Percentiles rank a stretch among this genome's conserved stretches.
These are phyloP conservation scores for Aaosphaeria pasadenensis DNA, from an alignment of 2,329 filamentous ascomycete species.

Conservation along the genomic window DNA sequence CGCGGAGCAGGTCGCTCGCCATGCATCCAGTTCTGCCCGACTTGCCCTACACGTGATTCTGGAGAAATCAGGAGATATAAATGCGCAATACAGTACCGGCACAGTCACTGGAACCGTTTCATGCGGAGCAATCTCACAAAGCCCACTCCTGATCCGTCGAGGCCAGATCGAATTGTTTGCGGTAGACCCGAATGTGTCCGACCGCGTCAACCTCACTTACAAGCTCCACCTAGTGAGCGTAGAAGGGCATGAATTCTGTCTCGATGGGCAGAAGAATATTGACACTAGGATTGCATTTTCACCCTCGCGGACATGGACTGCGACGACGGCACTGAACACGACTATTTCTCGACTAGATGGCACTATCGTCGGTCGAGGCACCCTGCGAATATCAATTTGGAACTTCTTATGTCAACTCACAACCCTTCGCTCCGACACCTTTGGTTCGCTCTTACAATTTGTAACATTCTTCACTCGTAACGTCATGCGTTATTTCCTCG, in stretches of 20 bases:
- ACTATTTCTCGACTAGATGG: constrained; percentile 49
- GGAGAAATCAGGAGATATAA: constrained; percentile 29
- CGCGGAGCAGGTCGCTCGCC: constrained; percentile 9
- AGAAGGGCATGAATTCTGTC: constrained; percentile 52
- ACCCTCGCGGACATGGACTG: constrained; percentile 56
- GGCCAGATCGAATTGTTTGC: constrained; percentile 59
- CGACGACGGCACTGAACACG: constrained; percentile 62
- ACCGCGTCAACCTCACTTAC: constrained; percentile 59
- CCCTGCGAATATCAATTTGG: constrained; percentile 53
- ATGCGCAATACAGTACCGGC: constrained; percentile 49
- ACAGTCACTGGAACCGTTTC: constrained; percentile 60
- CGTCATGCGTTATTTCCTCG: constrained; percentile 53
- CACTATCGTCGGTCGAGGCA: constrained; percentile 55
- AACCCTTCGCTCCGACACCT: background rate
- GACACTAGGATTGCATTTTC: constrained; percentile 58
- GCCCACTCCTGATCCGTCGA: constrained; percentile 59
- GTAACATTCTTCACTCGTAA: constrained; percentile 54
- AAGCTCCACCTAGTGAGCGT: constrained; percentile 59
- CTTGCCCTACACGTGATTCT: constrained; percentile 17
- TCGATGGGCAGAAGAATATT: constrained; percentile 62
- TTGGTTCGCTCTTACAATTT: constrained; percentile 36
- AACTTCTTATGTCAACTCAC: constrained; percentile 52
- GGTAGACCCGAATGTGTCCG: constrained; percentile 51
- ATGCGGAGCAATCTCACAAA: constrained; percentile 37
- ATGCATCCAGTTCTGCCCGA: constrained; percentile 5